Base-by-base conservation (phyloP, 176 grass and related monocot genomes). In the Puya raimondii region DNA sequence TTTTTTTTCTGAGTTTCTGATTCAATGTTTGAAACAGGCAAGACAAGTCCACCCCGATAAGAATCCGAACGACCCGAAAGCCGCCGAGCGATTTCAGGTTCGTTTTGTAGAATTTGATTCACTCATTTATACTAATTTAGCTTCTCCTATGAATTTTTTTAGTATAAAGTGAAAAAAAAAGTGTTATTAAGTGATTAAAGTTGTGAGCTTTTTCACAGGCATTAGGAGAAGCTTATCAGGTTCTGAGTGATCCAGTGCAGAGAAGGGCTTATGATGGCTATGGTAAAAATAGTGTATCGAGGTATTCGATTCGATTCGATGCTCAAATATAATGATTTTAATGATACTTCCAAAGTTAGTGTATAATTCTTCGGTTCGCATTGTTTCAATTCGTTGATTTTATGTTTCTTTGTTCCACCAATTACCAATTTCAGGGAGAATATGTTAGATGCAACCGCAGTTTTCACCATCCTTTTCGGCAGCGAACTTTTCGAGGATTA, bases 141-240 rank as follows among this genome's bases (percentile, higher is more conserved):
- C 6, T 7, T 42, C 33, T 26, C 25, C 25, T 26, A 26, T 26
- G 25, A 26, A 2, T 26, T 26, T 26, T 26, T 26, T 26, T 26
- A 26, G 25, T 26, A 0, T 26, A 26, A 26, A 26, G 25, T 26
- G 25, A 26, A 26, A 26, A 26, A 48, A 17, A 23, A 16, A 20
- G 56, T n/a, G 23, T 64, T 13, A 10, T 80, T 70, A 73, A 64
- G 22, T 76, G 68, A 33, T 80, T 65, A 49, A 11, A 21, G 74
- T 70, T 56, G 48, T 64, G 22, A 72, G 64, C 52, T 11, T 75
- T 66, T 26, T 42, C 33, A 42, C 20, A 91, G 89, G 85, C 63
- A 72, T 81, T 97, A 63, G 94, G 94, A 76, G 94, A 97, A 86
- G 94, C 94, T 12, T 99, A 99, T 70, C 94, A 99, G 80, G 86